phyloP scores from a whole-genome alignment of 805 yeast species.

The Barnettozyma californica region DNA sequence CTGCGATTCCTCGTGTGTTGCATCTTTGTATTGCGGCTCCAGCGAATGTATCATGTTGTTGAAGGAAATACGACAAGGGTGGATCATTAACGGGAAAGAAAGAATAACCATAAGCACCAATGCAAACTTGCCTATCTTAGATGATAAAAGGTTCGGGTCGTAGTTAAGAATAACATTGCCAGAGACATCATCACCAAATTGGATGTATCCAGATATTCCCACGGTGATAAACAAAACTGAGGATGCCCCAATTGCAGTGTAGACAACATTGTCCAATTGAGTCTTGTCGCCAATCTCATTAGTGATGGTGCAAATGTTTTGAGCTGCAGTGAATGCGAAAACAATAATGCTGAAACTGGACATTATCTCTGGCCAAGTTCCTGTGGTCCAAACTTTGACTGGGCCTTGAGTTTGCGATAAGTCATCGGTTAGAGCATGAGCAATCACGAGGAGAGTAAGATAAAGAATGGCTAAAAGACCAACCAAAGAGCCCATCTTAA shows the following conservation, averaged over 20 bases:
- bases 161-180: slow-evolving; percentile 73
- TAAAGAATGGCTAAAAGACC: slow-evolving; percentile 65
- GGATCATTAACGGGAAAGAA: slow-evolving; percentile 74
- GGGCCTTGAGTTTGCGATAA: slow-evolving; percentile 38
- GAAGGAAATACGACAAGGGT: slow-evolving; percentile 71
- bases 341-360: slow-evolving; percentile 70
- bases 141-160: slow-evolving; percentile 42
- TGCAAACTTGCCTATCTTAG: slow-evolving; percentile 52
- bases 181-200: slow-evolving; percentile 58
- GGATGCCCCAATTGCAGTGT: slow-evolving; percentile 47
- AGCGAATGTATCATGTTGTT: slow-evolving; percentile 59
- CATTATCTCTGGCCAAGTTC: slow-evolving; percentile 40
- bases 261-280: slow-evolving; percentile 45
- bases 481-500: slow-evolving; percentile 65
- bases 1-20: slow-evolving; percentile 7
- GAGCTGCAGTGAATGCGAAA: slow-evolving; percentile 79
- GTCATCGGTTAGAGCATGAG: slow-evolving; percentile 44
- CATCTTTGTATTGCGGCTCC: slow-evolving; percentile 15
- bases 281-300: slow-evolving; percentile 59
- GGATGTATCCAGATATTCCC: slow-evolving; percentile 65
- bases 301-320: slow-evolving; percentile 71
- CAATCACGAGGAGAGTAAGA: slow-evolving; percentile 49
- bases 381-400: slow-evolving; percentile 36
- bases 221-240: slow-evolving; percentile 54
- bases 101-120: slow-evolving; percentile 69